Evolutionary conservation across 805 yeast genomes (phyloP).

Genomic region (Wickerhamomyces pijperi): DNA sequence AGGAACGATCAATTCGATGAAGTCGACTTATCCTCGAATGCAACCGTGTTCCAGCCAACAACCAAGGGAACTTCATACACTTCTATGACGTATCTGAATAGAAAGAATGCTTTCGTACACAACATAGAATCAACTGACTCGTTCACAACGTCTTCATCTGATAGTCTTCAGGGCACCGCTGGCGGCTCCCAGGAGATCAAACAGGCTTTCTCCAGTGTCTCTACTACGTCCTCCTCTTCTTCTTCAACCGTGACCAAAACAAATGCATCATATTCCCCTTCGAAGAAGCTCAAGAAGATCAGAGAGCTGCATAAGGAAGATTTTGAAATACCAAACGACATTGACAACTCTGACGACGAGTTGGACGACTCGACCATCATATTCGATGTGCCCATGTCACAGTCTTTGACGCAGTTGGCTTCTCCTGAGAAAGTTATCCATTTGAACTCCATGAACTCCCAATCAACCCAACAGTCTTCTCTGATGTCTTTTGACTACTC

Average conservation of each 20-base stretch:
- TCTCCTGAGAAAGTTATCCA: slow-evolving; percentile 24
- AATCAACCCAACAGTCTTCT: slow-evolving; percentile 34
- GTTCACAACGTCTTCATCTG: not conserved
- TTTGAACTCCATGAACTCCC: slow-evolving; percentile 21
- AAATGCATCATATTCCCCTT: slow-evolving; percentile 9
- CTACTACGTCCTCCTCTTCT: not conserved
- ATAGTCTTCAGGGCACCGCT: not conserved
- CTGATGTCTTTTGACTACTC: slow-evolving; percentile 23
- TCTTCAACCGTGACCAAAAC: too few species aligned
- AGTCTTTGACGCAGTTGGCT: slow-evolving; percentile 32
- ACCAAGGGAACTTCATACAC: too few species aligned
- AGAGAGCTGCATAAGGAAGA: slow-evolving; percentile 10
- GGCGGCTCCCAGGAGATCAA: too few species aligned
- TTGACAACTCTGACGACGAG: slow-evolving; percentile 38
- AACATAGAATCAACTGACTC: not conserved
- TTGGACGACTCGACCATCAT: slow-evolving; percentile 41
- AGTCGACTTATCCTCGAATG: too few species aligned
- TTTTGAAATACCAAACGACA: slow-evolving; percentile 3
- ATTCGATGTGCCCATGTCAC: slow-evolving; percentile 56
- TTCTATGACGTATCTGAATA: not conserved
- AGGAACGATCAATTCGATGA: too few species aligned
- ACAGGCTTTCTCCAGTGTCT: too few species aligned
- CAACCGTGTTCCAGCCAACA: too few species aligned
- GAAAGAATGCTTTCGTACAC: not conserved
- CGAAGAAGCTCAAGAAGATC: slow-evolving; percentile 10